Base-by-base conservation (phyloP, 2,329 filamentous ascomycete species). In the Colletotrichum euphorbiae region DNA sequence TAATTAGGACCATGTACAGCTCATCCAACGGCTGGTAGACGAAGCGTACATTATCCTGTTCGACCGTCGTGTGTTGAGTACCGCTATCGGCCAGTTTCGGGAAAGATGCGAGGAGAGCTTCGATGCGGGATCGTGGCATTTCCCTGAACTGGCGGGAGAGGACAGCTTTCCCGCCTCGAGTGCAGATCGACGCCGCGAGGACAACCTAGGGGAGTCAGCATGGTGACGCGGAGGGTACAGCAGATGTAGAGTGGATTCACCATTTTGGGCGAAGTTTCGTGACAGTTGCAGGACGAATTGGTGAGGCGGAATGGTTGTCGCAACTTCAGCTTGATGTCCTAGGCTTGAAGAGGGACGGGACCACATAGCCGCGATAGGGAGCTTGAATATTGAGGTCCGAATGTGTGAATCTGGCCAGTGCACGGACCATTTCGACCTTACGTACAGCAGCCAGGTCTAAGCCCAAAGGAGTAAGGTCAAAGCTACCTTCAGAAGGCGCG, bases 1-100 rank as follows among this genome's bases (percentile, higher is more conserved):
- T 99, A 82, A 99, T 98, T 77, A 99, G 90, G 73, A 99, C 95
- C 89, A 99, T 98, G 88, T 99, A 99, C 72, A 99, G 90, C 85
- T 99, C 97, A 83, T 99, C 97, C 72, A 99, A 88, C 69, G 96
- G 97, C 80, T 99, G 96, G 85, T 99, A 99, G 67, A 99, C 96
- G 79, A 98, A 99, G 83, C 96, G 95, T 77, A 99, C 96, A 84
- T 97, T 98, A 84, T 99, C 97, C 82, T 98, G 94, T 82, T 99
- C 96, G 75, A 98, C 94, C 6, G 93, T 99, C 31, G 96, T 99
- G 81, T 99, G 96, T 82, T 99, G 96, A 59, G 94, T 98, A 70
- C 94, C 93, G 71, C 93, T 94, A 80, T 98, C 94, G 76, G 96
- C 94, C 67, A 98, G 92, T 84, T 99, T 99, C 63, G 96, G 97